Percentiles rank a stretch among this genome's conserved stretches.
Evolutionary conservation across 139 green algal species (phyloP).

Genomic region (Tetraselmis striata): DNA sequence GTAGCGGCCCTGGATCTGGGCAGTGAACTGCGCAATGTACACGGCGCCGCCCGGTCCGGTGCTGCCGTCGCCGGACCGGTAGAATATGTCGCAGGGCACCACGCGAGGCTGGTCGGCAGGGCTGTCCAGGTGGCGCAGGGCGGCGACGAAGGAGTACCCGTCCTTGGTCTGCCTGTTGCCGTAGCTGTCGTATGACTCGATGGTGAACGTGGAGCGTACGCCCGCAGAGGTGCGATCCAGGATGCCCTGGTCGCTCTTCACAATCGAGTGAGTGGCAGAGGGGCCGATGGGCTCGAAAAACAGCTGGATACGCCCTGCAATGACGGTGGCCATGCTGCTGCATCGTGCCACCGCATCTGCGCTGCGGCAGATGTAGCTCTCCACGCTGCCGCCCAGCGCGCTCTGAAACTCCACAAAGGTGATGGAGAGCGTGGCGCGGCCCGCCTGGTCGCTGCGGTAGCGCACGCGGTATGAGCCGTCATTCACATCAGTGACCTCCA

Average conservation of each 20-base stretch:
- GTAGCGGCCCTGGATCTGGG: background rate
- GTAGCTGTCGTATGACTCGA: slow-evolving; percentile 1
- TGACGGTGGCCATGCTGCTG: background rate
- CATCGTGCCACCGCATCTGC: background rate
- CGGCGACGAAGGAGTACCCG: background rate
- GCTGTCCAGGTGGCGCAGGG: background rate
- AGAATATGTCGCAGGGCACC: background rate
- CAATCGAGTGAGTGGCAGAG: background rate
- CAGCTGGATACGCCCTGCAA: background rate
- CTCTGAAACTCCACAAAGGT: background rate
- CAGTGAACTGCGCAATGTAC: background rate
- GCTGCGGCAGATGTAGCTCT: background rate
- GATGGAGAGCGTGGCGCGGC: background rate
- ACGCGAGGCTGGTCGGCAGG: background rate
- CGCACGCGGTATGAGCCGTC: background rate
- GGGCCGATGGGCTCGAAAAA: background rate
- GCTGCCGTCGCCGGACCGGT: background rate
- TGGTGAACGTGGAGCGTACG: background rate
- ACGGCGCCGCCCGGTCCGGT: background rate
- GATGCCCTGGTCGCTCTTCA: background rate
- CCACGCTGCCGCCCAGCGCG: background rate
- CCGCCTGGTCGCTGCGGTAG: background rate
- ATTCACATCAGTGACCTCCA: background rate
- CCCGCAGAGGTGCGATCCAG: background rate
- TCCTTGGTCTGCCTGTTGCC: background rate